Evolutionary conservation across 2,329 filamentous ascomycete genomes (phyloP).

Genomic region (Cladosporium oxysporum): DNA sequence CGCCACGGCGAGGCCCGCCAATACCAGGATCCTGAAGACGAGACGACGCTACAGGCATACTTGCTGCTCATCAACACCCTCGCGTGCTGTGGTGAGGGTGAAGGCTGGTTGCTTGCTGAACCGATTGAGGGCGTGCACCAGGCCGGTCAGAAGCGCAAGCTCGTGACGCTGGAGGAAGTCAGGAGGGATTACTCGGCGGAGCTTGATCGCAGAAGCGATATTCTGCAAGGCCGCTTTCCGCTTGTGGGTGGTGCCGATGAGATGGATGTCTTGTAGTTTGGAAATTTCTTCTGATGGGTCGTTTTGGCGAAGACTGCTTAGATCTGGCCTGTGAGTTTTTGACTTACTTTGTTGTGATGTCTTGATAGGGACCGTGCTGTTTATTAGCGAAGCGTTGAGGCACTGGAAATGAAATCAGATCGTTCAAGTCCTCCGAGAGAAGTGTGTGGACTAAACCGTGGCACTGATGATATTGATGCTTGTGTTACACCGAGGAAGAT

Average conservation of each 20-base stretch:
- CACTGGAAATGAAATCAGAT: constrained; percentile 1
- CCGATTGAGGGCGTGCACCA: constrained; percentile 45
- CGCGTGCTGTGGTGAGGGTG: constrained; percentile 77
- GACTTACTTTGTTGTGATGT: background rate
- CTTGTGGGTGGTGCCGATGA: constrained; percentile 55
- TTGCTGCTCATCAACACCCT: constrained; percentile 91
- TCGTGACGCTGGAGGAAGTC: constrained; percentile 83
- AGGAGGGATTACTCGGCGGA: constrained; percentile 87
- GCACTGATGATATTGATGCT: background rate
- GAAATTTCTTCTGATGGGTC: background rate
- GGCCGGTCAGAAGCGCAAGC: constrained; percentile 60
- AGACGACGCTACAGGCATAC: constrained; percentile 69
- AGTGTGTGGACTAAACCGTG: background rate
- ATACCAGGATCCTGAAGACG: constrained; percentile 48
- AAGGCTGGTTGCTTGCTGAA: constrained; percentile 75
- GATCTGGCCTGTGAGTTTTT: background rate
- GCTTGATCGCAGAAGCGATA: constrained; percentile 82
- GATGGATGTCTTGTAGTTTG: constrained; percentile 32
- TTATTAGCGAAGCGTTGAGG: constrained; percentile 18
- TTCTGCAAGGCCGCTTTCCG: constrained; percentile 86
- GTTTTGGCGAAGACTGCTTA: background rate
- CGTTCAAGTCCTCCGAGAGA: background rate
- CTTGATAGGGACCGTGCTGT: background rate
- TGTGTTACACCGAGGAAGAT: background rate
- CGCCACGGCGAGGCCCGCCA: constrained; percentile 25